phyloP scores from a whole-genome alignment of 352 stramenopile species.

The Phytophthora ramorum region DNA sequence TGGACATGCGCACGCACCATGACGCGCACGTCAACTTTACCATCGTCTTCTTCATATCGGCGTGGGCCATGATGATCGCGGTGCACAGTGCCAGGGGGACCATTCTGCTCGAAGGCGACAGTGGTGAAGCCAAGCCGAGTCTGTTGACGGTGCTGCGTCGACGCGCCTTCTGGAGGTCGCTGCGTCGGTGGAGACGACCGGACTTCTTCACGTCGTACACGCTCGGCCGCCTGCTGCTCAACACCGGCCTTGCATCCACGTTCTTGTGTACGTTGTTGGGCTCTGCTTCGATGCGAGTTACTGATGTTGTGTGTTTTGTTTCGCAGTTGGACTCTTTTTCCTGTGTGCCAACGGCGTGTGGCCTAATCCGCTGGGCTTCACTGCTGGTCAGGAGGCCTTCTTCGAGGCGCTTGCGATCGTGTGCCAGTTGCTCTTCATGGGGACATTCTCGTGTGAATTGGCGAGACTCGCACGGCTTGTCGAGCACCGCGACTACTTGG shows the following conservation, averaged over 20 bases:
- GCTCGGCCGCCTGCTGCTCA: constrained; percentile 57
- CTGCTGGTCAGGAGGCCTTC: constrained; percentile 81
- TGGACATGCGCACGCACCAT: constrained; percentile 82
- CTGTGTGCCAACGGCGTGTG: constrained; percentile 84
- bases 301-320: constrained; percentile 8
- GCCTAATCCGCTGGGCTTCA: constrained; percentile 83
- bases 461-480: constrained; percentile 63
- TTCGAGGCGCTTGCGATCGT: constrained; percentile 87
- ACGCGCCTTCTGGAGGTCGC: constrained; percentile 37
- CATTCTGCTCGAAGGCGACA: constrained; percentile 48
- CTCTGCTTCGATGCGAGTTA: neutral
- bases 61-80: constrained; percentile 72
- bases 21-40: constrained; percentile 78
- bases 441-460: constrained; percentile 81
- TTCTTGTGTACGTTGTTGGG: constrained; percentile 62
- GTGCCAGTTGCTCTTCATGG: constrained; percentile 90
- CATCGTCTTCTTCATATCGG: constrained; percentile 76
- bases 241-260: constrained; percentile 59
- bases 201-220: constrained; percentile 58
- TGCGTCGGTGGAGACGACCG: constrained; percentile 62
- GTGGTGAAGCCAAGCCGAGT: constrained; percentile 11
- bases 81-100: constrained; percentile 58
- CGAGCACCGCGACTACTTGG: constrained; percentile 66
- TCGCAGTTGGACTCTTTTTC: constrained; percentile 75
- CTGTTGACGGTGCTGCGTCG: constrained; percentile 21